Evolutionary conservation across 352 stramenopile species (phyloP).

Genomic region (Pythium insidiosum): DNA sequence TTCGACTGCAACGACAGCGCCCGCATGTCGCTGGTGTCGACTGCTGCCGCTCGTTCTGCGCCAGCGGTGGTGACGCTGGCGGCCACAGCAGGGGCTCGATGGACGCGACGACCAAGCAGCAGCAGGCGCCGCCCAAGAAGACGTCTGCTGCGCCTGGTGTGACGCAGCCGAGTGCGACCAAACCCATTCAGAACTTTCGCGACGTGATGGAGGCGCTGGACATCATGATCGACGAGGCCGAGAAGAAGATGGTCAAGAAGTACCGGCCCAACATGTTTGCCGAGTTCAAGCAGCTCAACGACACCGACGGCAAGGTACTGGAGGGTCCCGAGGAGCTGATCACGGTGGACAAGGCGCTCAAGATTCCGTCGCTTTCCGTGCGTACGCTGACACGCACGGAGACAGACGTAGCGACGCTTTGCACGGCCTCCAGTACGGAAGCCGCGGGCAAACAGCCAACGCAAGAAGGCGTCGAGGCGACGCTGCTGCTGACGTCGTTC

Average conservation of each 20-base stretch:
- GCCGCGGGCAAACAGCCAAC: too few relatives aligned
- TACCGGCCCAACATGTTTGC: conserved; percentile 84
- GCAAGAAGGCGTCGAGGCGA: conserved; percentile 36
- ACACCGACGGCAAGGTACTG: conserved; percentile 74
- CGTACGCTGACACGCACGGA: conserved; percentile 35
- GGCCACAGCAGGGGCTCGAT: too few relatives aligned
- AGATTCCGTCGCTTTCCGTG: conserved; percentile 46
- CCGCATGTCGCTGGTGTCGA: too few relatives aligned
- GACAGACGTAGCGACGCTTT: conserved; percentile 42
- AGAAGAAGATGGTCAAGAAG: conserved; percentile 81
- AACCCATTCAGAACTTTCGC: conserved; percentile 64
- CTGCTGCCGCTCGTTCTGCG: too few relatives aligned
- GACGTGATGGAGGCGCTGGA: conserved; percentile 70
- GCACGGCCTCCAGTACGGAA: too few relatives aligned
- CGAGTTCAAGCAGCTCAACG: conserved; percentile 87
- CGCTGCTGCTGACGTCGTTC: conserved; percentile 75
- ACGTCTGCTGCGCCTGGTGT: too few relatives aligned
- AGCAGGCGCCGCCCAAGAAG: too few relatives aligned
- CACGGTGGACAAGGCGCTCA: conserved; percentile 42
- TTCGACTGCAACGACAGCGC: too few relatives aligned
- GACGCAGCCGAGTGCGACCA: conserved; percentile 14
- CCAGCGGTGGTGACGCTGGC: too few relatives aligned
- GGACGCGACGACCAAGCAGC: too few relatives aligned
- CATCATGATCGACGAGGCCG: conserved; percentile 76
- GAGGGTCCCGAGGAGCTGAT: conserved; percentile 42